phyloP scores from a whole-genome alignment of 768 basidiomycete genomes.

The Mycena metata region DNA sequence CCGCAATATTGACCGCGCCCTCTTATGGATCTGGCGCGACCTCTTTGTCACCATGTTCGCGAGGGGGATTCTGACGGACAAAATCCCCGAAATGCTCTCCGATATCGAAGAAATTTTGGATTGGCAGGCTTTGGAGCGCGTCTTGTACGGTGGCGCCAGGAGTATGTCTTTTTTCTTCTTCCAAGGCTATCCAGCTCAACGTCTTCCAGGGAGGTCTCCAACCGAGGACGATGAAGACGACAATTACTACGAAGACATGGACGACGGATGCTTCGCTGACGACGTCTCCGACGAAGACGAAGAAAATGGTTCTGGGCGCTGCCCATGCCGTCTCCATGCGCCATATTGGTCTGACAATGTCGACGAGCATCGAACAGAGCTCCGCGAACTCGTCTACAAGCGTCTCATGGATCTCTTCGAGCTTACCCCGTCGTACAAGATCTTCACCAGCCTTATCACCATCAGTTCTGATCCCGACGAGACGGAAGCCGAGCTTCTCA shows the following conservation, averaged over 20 bases:
- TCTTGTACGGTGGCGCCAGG: constrained; percentile 66
- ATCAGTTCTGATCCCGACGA: constrained; percentile 52
- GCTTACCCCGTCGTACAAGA: constrained; percentile 58
- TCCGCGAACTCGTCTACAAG: constrained; percentile 61
- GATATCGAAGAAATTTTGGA: constrained; percentile 68
- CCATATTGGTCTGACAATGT: constrained; percentile 66
- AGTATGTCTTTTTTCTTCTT: constrained; percentile 36
- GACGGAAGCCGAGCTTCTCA: constrained; percentile 51
- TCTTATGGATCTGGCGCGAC: constrained; percentile 70
- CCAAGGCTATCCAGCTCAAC: constrained; percentile 47
- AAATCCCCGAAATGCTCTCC: constrained; percentile 67
- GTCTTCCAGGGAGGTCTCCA: not conserved
- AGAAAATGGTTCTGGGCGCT: constrained; percentile 30
- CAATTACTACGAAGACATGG: constrained; percentile 12
- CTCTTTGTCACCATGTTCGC: constrained; percentile 71
- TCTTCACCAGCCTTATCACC: constrained; percentile 59
- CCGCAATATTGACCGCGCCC: constrained; percentile 57
- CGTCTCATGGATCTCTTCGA: constrained; percentile 65
- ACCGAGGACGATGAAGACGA: constrained; percentile 19
- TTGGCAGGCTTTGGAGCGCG: constrained; percentile 63
- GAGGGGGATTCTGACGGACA: constrained; percentile 45
- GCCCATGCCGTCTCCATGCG: constrained; percentile 54
- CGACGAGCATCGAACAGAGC: constrained; percentile 53
- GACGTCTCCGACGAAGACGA: constrained; percentile 42
- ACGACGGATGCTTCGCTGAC: constrained; percentile 12